phyloP scores from a whole-genome alignment of 2,329 filamentous ascomycete genomes.

The Endothia cerciana region DNA sequence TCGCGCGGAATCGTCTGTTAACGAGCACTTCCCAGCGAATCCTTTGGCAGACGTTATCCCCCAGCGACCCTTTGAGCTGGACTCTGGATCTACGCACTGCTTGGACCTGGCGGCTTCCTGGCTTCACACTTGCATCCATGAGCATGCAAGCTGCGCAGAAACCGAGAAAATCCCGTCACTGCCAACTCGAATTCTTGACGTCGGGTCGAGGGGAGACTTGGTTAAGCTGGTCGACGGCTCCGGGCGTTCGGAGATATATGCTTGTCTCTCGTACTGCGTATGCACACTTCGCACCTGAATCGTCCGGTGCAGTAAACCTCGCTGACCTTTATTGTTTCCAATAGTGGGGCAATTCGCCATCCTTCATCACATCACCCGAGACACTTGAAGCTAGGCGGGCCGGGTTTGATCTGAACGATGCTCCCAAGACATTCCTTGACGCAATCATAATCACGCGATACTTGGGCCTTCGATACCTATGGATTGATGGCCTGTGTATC shows the following conservation, averaged over 20 bases:
- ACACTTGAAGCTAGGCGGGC: constrained; percentile 6
- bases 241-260: constrained; percentile 23
- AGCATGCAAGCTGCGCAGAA: background rate
- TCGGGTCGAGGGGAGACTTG: constrained; percentile 17
- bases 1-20: background rate
- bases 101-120: constrained; percentile 10
- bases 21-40: constrained; percentile 1
- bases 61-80: constrained; percentile 2
- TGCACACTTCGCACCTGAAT: background rate
- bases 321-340: background rate
- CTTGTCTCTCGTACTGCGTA: constrained; percentile 30
- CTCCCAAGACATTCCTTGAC: constrained; percentile 11
- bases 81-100: background rate
- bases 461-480: constrained; percentile 21
- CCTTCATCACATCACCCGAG: constrained; percentile 8
- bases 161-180: background rate
- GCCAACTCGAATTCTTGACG: constrained; percentile 25
- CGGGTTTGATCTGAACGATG: constrained; percentile 7
- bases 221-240: constrained; percentile 26
- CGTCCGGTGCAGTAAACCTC: background rate
- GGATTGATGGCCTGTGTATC: constrained; percentile 25
- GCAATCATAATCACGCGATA: constrained; percentile 8
- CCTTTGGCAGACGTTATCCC: background rate
- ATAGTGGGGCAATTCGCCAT: constrained; percentile 16
- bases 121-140: background rate